These are phyloP conservation scores for Erysimum pusillum DNA, from an alignment of 441 rosid species.

Conservation along the genomic window DNA sequence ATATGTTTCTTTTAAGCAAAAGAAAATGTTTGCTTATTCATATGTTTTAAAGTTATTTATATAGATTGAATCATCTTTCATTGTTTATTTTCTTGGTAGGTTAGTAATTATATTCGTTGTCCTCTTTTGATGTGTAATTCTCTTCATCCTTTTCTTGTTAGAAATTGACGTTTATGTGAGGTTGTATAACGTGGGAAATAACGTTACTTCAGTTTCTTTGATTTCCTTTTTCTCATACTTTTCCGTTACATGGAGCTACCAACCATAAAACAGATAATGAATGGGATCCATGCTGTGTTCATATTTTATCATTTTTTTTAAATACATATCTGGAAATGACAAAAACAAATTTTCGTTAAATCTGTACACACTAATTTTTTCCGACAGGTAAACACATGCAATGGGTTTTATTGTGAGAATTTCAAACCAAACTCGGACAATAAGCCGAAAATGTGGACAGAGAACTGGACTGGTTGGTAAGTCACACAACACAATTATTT, in stretches of 20 bases:
- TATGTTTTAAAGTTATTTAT: no score
- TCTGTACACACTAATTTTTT: constrained; percentile 14
- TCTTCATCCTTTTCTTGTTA: background rate
- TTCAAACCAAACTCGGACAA: constrained; percentile 57
- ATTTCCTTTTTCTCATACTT: background rate
- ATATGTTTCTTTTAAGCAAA: no score
- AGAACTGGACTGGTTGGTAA: constrained; percentile 72
- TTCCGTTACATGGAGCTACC: background rate
- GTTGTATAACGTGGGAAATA: background rate
- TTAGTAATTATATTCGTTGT: no score
- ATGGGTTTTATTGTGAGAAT: constrained; percentile 68
- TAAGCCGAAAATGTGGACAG: constrained; percentile 78
- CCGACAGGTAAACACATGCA: constrained; percentile 66
- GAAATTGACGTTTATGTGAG: background rate
- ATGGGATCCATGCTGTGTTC: background rate
- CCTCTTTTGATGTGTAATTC: no score
- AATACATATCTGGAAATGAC: background rate
- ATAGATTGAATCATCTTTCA: no score
- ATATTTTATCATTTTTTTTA: no score
- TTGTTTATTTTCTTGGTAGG: no score
- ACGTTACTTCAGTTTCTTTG: background rate
- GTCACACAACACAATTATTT: constrained; percentile 31
- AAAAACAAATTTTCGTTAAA: background rate
- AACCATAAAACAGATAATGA: no score
- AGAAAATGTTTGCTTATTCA: no score